Conservation (phyloP, 2,329 filamentous ascomycete genomes). For the Paraconiothyrium sp. region DNA sequence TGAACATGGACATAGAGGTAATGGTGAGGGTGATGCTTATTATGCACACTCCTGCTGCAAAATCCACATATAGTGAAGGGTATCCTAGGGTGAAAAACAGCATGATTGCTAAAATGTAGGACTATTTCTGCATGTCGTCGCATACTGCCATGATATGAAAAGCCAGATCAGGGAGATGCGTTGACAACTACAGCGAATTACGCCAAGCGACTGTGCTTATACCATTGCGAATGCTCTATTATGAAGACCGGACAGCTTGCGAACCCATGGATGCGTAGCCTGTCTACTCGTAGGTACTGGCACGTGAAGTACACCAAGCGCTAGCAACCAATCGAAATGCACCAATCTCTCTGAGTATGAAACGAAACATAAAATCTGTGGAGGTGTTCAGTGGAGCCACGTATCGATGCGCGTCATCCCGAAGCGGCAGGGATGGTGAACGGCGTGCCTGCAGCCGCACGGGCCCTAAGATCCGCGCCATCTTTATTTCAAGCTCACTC, state of each 20-base stretch:
- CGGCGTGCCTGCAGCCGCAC: slow-evolving; percentile 20
- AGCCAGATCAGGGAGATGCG: not conserved
- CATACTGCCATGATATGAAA: no score
- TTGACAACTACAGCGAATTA: not conserved
- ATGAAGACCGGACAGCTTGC: not conserved
- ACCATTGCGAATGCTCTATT: not conserved
- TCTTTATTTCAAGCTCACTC: slow-evolving; percentile 40
- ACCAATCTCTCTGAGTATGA: not conserved
- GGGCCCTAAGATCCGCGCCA: slow-evolving; percentile 25
- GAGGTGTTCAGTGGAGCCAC: not conserved
- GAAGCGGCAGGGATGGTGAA: slow-evolving; percentile 24
- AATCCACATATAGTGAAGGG: no score
- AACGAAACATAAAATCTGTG: not conserved
- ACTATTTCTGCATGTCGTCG: no score
- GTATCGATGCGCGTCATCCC: slow-evolving; percentile 28
- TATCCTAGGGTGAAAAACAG: no score
- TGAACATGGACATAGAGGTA: no score
- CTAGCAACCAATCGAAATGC: no score
- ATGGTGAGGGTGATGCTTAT: no score
- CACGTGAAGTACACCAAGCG: no score
- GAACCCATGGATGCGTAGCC: not conserved
- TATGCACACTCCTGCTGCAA: no score
- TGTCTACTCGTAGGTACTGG: not conserved
- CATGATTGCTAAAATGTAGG: no score
- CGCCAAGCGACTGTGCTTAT: not conserved